Evolutionary conservation across 345 rosid genomes (phyloP), one percentile per base, ranked within the genome.

Genomic region (Aquilaria malaccensis): DNA sequence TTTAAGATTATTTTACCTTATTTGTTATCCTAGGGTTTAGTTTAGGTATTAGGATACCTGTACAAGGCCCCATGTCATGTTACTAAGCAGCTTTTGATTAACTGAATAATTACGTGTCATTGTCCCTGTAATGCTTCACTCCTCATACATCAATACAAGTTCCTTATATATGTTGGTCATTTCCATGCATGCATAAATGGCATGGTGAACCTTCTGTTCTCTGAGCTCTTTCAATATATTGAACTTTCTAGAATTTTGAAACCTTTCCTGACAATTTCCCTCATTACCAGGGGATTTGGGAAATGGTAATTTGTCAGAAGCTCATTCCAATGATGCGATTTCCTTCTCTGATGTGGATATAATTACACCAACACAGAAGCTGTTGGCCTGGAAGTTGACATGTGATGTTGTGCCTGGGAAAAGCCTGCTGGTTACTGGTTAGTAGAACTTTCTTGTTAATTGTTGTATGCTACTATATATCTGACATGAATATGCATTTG

Each of bases 391-490:
- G 87, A 81, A 82, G 80, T 77, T 94, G 81, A 81, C 95, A 15
- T 91, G 84, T 77, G 84, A 90, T 48, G 64, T 91, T 71, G 77
- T 59, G 52, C 72, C 89, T 47, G 95, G 96, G 66, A 83, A 83
- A 69, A 94, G 96, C 84, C 67, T 94, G 64, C 99, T 94, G 62
- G 89, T 94, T 63, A 94, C 99, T 68, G 99, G 99, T 94, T 77
- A 62, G 89, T 74, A 59, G 66, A 50, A n/a, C 50, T 70, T 52
- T 60, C 22, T 53, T 63, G 3, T 55, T 61, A 58, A 11, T 60
- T 67, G 46, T 58, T 55, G 55, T 33, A 55, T 46, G 51, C 47
- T 65, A 66, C 64, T 50, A 70, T 59, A 33, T 47, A 70, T 62
- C 72, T 70, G 66, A 76, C 68, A 45, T 72, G 61, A 56, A 47